phyloP scores from a whole-genome alignment of 2,329 filamentous ascomycete genomes.

The Huntiella decipiens region DNA sequence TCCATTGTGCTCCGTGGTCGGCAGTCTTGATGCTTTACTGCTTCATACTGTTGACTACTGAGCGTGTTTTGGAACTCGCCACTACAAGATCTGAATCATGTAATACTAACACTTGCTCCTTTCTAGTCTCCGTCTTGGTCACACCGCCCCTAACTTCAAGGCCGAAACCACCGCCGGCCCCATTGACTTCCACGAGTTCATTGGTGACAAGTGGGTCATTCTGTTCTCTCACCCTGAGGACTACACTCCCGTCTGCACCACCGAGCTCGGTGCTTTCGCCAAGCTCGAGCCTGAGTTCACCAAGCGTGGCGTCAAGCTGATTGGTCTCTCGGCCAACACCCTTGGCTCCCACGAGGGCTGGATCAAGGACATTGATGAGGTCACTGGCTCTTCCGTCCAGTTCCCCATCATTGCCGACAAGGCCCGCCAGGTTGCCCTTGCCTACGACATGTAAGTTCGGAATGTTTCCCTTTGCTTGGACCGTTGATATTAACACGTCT shows the following conservation, averaged over 20 bases:
- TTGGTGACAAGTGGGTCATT: constrained; percentile 61
- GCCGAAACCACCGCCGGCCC: constrained; percentile 61
- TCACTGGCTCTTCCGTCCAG: constrained; percentile 46
- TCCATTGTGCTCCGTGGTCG: not conserved
- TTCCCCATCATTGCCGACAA: constrained; percentile 76
- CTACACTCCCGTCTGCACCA: constrained; percentile 91
- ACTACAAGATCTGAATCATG: not conserved
- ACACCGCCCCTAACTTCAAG: constrained; percentile 60
- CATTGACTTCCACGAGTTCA: constrained; percentile 69
- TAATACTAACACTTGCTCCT: not conserved
- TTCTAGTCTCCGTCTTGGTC: constrained; percentile 40
- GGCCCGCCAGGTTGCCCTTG: constrained; percentile 52
- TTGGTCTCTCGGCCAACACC: constrained; percentile 76
- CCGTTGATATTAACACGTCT: not conserved
- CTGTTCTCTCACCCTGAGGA: constrained; percentile 77
- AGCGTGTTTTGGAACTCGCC: not conserved
- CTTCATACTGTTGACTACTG: not conserved
- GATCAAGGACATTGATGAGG: constrained; percentile 78
- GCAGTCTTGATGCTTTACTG: too few species aligned
- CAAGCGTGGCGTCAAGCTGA: constrained; percentile 75
- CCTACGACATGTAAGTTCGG: constrained; percentile 53
- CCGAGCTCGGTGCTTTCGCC: constrained; percentile 81
- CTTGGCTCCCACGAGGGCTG: constrained; percentile 67
- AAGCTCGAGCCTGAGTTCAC: constrained; percentile 77
- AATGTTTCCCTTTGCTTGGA: not conserved